Conservation (phyloP, 257 asterid species). For the Capsicum baccatum region DNA sequence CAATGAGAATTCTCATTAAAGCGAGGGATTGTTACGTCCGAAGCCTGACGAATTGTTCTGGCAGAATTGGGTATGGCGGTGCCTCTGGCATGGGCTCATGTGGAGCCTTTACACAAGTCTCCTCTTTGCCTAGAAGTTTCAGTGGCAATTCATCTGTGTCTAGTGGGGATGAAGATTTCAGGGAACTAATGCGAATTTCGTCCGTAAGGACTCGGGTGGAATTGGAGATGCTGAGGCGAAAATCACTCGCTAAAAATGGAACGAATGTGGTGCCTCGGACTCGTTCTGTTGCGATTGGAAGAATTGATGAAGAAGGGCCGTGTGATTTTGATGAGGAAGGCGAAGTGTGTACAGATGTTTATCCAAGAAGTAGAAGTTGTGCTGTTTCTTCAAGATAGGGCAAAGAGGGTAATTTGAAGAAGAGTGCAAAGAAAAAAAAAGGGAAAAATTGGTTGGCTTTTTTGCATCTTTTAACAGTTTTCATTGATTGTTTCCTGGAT, state of each 20-base stretch:
- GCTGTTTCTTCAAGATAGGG: background rate
- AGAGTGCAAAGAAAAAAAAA: background rate
- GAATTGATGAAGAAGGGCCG: slow-evolving; percentile 34
- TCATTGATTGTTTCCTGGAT: background rate
- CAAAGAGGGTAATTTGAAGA: background rate
- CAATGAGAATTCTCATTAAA: slow-evolving; percentile 43
- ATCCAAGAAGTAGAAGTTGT: slow-evolving; percentile 21
- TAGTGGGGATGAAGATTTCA: slow-evolving; percentile 43
- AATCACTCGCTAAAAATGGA: slow-evolving; percentile 11
- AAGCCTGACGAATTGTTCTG: slow-evolving; percentile 48
- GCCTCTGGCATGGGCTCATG: slow-evolving; percentile 40
- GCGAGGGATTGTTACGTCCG: slow-evolving; percentile 58
- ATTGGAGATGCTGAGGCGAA: slow-evolving; percentile 29
- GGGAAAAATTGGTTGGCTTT: background rate
- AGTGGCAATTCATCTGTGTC: slow-evolving; percentile 39
- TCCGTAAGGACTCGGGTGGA: slow-evolving; percentile 38
- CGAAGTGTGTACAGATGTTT: background rate
- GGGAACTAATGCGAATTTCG: slow-evolving; percentile 55
- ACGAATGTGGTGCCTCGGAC: slow-evolving; percentile 3
- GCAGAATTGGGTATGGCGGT: slow-evolving; percentile 36
- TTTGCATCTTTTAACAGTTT: background rate
- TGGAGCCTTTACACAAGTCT: slow-evolving; percentile 37
- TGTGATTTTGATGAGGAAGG: slow-evolving; percentile 30
- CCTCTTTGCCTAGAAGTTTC: slow-evolving; percentile 44
- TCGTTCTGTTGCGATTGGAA: slow-evolving; percentile 19